These are phyloP conservation scores for Hansfordia pulvinata DNA, from an alignment of 2,329 filamentous ascomycete genomes.

Conservation along the genomic window DNA sequence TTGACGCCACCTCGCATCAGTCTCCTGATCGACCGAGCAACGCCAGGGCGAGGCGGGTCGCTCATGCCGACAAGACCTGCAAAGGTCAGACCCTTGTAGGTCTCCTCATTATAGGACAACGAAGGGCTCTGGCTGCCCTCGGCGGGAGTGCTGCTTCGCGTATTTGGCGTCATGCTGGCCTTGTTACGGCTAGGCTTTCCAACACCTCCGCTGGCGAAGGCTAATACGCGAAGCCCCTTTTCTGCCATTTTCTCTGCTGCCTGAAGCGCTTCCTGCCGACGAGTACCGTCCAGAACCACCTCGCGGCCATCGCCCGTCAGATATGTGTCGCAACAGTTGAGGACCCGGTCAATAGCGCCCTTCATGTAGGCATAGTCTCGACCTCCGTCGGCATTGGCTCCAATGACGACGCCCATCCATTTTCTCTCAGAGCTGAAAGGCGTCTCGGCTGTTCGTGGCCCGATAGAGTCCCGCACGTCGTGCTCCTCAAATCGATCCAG, in stretches of 20 bases:
- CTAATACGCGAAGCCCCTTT: slow-evolving; percentile 80
- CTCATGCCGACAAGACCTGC: slow-evolving; percentile 94
- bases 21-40: slow-evolving; percentile 76
- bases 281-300: slow-evolving; percentile 65
- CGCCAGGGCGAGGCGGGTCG: slow-evolving; percentile 82
- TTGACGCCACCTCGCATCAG: slow-evolving; percentile 91
- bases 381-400: slow-evolving; percentile 38
- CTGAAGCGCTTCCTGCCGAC: slow-evolving; percentile 59
- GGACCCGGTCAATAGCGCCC: slow-evolving; percentile 76
- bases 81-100: slow-evolving; percentile 76
- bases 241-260: slow-evolving; percentile 80
- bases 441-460: slow-evolving; percentile 70
- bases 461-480: slow-evolving; percentile 76
- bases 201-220: slow-evolving; percentile 77
- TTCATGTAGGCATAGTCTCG: slow-evolving; percentile 82
- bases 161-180: slow-evolving; percentile 17
- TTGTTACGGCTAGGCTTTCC: slow-evolving; percentile 28
- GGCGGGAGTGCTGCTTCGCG: slow-evolving; percentile 40
- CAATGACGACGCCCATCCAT: slow-evolving; percentile 96
- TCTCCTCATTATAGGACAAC: slow-evolving; percentile 47
- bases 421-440: slow-evolving; percentile 96
- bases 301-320: slow-evolving; percentile 76
- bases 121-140: slow-evolving; percentile 23
- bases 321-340: slow-evolving; percentile 83
- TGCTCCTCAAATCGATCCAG: slow-evolving; percentile 85